Evolutionary conservation across 2,329 filamentous ascomycete species (phyloP), one percentile per base, ranked within the genome.

Genomic region (Claviceps quebecensis): DNA sequence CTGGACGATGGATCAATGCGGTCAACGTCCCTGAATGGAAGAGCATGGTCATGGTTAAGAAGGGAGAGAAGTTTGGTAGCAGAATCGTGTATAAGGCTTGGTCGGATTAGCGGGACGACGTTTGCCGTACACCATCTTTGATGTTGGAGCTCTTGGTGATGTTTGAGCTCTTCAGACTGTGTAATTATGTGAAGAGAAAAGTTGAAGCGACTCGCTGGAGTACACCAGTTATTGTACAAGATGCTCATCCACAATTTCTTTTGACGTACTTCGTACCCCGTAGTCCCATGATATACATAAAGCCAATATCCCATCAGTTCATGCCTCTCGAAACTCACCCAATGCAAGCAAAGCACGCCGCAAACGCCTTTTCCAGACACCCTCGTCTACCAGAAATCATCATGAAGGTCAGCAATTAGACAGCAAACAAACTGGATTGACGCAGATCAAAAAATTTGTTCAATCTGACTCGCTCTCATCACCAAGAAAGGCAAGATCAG

Each of bases 1-100:
- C 91, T 0, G 87, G 86, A 61, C 80, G 93, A 22, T 97, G 86
- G 65, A 86, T 96, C 52, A 93, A 97, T 67, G 90, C 90, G 0
- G 73, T 82, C 61, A 96, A 95, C 60, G 80, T 85, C 47, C 79
- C 84, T 0, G 81, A 84, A 61, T 95, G 90, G 86, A 85, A 77
- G 69, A 71, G 71, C 49, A 87, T 87, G 81, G 81, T 87, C 55
- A 57, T 93, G 29, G 70, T 97, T 56, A 91, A 86, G 75, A 90
- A 84, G 72, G 91, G 91, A 0, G 75, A 91, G 65, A 81, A 79
- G 55, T 97, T 87, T 66, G 91, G 91, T 1, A 80, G 81, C 56
- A 80, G 81, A 56, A 88, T 84, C 58, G 82, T 94, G 56, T 97
- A 95, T 71, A 82, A 81, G 62, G 87, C 81, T 0, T 97, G 91